Percentiles rank a stretch among this genome's conserved stretches.
Conservation (phyloP, 345 rosid genomes). For the Camelina laxa region DNA sequence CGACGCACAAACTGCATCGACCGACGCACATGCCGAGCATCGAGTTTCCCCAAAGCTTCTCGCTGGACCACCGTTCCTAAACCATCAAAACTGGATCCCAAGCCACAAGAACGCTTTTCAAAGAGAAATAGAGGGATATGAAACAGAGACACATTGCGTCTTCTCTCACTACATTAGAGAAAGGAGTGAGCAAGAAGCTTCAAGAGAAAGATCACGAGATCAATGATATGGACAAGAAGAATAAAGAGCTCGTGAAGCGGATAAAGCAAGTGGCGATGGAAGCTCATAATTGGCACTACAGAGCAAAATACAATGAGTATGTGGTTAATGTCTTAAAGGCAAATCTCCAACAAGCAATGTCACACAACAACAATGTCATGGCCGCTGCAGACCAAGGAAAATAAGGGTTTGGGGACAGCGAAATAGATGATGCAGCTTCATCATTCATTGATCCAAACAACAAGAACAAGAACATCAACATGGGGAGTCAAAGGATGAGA, state of each 20-base stretch:
- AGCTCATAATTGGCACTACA: constrained; percentile 70
- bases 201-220: constrained; percentile 68
- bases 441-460: constrained; percentile 49
- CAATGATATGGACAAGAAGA: constrained; percentile 62
- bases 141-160: constrained; percentile 60
- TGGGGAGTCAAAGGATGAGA: constrained; percentile 43
- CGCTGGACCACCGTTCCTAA: too few relatives aligned
- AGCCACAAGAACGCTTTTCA: too few relatives aligned
- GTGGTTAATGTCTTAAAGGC: constrained; percentile 63
- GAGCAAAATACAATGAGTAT: constrained; percentile 74
- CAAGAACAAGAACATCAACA: constrained; percentile 19
- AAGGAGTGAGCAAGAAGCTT: constrained; percentile 61
- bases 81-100: too few relatives aligned
- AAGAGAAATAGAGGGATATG: too few relatives aligned
- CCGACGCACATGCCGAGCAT: too few relatives aligned
- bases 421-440: constrained; percentile 67
- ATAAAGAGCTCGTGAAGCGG: constrained; percentile 63
- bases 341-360: constrained; percentile 69
- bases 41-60: too few relatives aligned
- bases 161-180: constrained; percentile 59
- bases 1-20: too few relatives aligned
- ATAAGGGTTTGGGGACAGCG: too few relatives aligned
- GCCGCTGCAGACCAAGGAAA: constrained; percentile 48
- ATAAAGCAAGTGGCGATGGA: constrained; percentile 61
- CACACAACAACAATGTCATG: constrained; percentile 43